A percentile compares a stretch with the other conserved stretches of the same genome.
These are phyloP conservation scores for Aspergillus sclerotialis DNA, from an alignment of 2,329 filamentous ascomycete genomes.

Conservation along the genomic window DNA sequence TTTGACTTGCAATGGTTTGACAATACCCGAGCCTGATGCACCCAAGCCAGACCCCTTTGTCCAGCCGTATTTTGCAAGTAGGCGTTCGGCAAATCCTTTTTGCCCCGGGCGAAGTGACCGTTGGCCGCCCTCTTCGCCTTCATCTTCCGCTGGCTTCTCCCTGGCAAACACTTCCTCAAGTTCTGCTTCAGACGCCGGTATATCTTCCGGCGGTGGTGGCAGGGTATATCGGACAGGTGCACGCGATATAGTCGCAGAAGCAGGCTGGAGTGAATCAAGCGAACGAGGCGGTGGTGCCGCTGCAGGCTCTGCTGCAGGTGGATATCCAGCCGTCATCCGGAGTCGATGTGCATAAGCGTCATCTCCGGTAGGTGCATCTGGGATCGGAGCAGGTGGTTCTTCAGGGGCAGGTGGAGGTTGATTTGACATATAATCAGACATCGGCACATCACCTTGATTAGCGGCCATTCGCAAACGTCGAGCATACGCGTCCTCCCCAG, in stretches of 20 bases:
- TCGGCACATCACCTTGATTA: slow-evolving; percentile 14
- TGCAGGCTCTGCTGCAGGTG: slow-evolving; percentile 16
- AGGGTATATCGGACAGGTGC: slow-evolving; percentile 68
- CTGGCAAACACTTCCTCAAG: slow-evolving; percentile 41
- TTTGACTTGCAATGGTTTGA: slow-evolving; percentile 74
- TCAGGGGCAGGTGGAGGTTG: slow-evolving; percentile 26
- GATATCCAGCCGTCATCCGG: slow-evolving; percentile 14
- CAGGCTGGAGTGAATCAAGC: slow-evolving; percentile 32
- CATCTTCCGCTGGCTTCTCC: slow-evolving; percentile 30
- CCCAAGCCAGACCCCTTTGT: slow-evolving; percentile 81
- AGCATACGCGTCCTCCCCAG: slow-evolving; percentile 64
- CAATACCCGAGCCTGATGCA: slow-evolving; percentile 72
- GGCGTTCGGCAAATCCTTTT: slow-evolving; percentile 73
- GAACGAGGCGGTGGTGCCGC: slow-evolving; percentile 28
- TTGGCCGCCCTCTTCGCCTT: slow-evolving; percentile 29
- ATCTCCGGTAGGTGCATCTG: slow-evolving; percentile 17
- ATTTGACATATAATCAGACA: slow-evolving; percentile 7
- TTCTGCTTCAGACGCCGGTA: slow-evolving; percentile 48
- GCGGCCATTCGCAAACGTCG: slow-evolving; percentile 54
- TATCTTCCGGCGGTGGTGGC: slow-evolving; percentile 44
- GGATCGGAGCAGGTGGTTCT: slow-evolving; percentile 24
- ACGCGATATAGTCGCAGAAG: slow-evolving; percentile 62
- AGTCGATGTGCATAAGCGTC: slow-evolving; percentile 19
- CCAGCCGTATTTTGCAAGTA: slow-evolving; percentile 95
- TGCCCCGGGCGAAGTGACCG: slow-evolving; percentile 68